Conservation (phyloP, 169 alveolate species). For the Babesia bovis region DNA sequence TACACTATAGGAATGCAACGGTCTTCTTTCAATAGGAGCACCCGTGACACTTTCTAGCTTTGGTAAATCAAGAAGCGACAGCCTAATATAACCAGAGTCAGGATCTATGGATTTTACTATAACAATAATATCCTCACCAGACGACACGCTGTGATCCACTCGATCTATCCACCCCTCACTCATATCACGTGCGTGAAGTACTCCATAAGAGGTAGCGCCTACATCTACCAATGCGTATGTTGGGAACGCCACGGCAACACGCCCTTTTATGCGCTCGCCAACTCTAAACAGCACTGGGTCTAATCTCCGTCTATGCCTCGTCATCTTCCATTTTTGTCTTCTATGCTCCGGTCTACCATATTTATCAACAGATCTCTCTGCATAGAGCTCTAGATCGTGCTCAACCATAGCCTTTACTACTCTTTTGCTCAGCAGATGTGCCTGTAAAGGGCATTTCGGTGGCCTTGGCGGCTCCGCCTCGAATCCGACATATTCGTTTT, state of each 20-base stretch:
- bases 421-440: conserved; percentile 49
- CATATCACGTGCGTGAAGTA: conserved; percentile 64
- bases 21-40: conserved; percentile 6
- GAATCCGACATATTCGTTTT: conserved; percentile 29
- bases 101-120: conserved; percentile 43
- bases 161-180: conserved; percentile 66
- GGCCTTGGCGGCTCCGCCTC: conserved; percentile 39
- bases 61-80: conserved; percentile 25
- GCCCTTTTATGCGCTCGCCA: conserved; percentile 56
- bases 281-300: conserved; percentile 33
- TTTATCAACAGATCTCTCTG: conserved; percentile 11
- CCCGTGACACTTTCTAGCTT: conserved; percentile 18
- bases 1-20: conserved; percentile 24
- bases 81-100: conserved; percentile 24
- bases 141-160: conserved; percentile 41
- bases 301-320: conserved; percentile 36
- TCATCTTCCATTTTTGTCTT: conserved; percentile 45
- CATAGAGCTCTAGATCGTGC: conserved; percentile 51
- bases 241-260: conserved; percentile 55
- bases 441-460: conserved; percentile 31
- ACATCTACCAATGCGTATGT: conserved; percentile 65
- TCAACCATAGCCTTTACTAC: conserved; percentile 49
- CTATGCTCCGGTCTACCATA: conserved; percentile 18
- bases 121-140: conserved; percentile 47
- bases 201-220: conserved; percentile 58